phyloP scores from a whole-genome alignment of 805 yeast species.

The Ogataea allantospora region DNA sequence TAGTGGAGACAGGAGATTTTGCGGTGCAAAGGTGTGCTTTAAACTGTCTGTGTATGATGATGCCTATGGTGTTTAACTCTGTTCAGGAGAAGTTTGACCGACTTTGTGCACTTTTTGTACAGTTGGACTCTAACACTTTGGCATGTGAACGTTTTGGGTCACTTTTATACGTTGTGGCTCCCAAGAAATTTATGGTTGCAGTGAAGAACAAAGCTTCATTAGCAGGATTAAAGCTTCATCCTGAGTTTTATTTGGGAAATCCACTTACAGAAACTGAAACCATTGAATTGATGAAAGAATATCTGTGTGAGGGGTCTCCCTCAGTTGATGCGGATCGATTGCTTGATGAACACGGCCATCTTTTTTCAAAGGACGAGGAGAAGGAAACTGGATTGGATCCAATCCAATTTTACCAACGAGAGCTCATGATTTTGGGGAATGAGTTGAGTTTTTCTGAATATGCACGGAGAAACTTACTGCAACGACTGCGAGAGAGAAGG shows the following conservation, averaged over 20 bases:
- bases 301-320: background rate
- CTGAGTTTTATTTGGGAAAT: background rate
- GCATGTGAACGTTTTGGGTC: slow-evolving; percentile 1
- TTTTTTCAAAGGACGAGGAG: slow-evolving; percentile 17
- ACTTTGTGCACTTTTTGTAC: background rate
- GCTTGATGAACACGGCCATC: slow-evolving; percentile 17
- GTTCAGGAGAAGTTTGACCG: background rate
- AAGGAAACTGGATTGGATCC: slow-evolving; percentile 5
- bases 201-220: background rate
- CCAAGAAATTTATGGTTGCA: background rate
- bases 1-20: background rate
- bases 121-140: too few relatives aligned
- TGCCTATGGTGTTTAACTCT: background rate
- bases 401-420: slow-evolving; percentile 52
- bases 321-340: slow-evolving; percentile 12
- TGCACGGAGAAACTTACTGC: slow-evolving; percentile 37
- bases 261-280: background rate
- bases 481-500: slow-evolving; percentile 28
- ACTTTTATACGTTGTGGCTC: slow-evolving; percentile 3
- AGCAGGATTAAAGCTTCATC: slow-evolving; percentile 1
- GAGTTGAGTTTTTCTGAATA: slow-evolving; percentile 61
- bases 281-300: slow-evolving; percentile 1
- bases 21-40: background rate
- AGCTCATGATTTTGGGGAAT: slow-evolving; percentile 53
- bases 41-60: background rate